phyloP scores from a whole-genome alignment of 2,329 filamentous ascomycete genomes.

The Aspergillus terreus region DNA sequence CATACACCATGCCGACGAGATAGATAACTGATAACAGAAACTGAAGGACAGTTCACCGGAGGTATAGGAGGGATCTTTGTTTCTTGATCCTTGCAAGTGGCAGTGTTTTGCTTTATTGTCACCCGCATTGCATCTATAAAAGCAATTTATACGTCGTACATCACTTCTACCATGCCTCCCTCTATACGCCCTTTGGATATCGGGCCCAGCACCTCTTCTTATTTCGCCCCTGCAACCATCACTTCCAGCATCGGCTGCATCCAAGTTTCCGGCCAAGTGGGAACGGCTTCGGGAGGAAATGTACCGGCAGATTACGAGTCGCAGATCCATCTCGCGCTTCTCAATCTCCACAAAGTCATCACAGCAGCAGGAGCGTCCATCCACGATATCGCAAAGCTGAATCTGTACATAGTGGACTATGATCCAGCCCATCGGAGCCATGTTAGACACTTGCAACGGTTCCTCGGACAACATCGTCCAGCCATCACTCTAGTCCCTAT shows the following conservation, averaged over 20 bases:
- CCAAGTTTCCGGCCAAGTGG: constrained; percentile 32
- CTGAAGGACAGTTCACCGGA: too few relatives aligned
- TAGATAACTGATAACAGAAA: too few relatives aligned
- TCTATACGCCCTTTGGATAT: neutral
- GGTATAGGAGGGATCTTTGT: too few relatives aligned
- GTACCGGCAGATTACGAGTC: constrained; percentile 39
- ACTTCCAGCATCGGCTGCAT: constrained; percentile 2
- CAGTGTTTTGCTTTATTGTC: too few relatives aligned
- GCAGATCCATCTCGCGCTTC: constrained; percentile 39
- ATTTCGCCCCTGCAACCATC: constrained; percentile 15
- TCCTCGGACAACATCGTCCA: constrained; percentile 35
- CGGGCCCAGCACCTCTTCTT: neutral
- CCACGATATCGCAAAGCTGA: constrained; percentile 41
- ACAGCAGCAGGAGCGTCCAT: constrained; percentile 34
- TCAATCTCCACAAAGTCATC: constrained; percentile 37
- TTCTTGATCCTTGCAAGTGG: too few relatives aligned
- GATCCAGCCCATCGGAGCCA: constrained; percentile 36
- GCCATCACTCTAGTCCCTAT: constrained; percentile 45
- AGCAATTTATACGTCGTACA: neutral
- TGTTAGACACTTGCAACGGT: constrained; percentile 30
- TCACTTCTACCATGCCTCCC: neutral
- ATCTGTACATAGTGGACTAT: constrained; percentile 45
- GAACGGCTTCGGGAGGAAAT: neutral
- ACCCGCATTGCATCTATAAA: too few relatives aligned
- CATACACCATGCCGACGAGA: too few relatives aligned